Base-by-base conservation (phyloP, 2,329 filamentous ascomycete genomes). In the Cercospora sp. region DNA sequence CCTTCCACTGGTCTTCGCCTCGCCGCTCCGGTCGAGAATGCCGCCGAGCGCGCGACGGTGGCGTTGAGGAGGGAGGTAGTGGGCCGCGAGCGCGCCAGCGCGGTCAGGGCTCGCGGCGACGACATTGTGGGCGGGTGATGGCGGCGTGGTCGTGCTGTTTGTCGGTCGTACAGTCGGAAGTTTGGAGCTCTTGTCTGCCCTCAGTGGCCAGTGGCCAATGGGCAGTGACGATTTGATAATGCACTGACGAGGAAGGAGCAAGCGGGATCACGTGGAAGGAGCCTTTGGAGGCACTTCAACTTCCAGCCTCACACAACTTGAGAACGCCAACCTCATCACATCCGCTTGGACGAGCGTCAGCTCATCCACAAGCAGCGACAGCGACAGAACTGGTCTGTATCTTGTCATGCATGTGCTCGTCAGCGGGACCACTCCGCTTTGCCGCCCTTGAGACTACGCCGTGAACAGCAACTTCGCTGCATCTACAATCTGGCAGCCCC, bases 11-110 rank as follows among this genome's bases (percentile, higher is more conserved):
- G 69, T 67, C 67, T 71, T 78, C 83, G 80, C 76, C 84, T 83
- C 73, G 78, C 89, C 73, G 90, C 88, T 74, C 84, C 86, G 74
- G 87, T 88, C 70, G 87, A 89, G 83, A 90, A 90, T 81, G 84
- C 82, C 80, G 83, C 82, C 76, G 78, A 77, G 69, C 80, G 78
- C 70, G 78, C 75, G 72, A 80, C 79, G 70, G 79, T 72, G 66
- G 66, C 68, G 73, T 76, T 73, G 69, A 82, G 77, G 63, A 81
- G 75, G 55, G 79, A 75, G 59, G 76, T 74, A 69, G 79, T 76
- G 71, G 81, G 81, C 62, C 81, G 80, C 71, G 78, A 76, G 76
- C 83, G 82, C 72, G 80, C 80, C 75, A 85, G 80, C 77, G 81
- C 81, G 58, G 77, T 81, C 76, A 85, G 77, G 76, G 83, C 79